Percentiles rank a stretch among this genome's conserved stretches.
Evolutionary conservation across 2,329 filamentous ascomycete genomes (phyloP).

Genomic region (Cordyceps militaris): DNA sequence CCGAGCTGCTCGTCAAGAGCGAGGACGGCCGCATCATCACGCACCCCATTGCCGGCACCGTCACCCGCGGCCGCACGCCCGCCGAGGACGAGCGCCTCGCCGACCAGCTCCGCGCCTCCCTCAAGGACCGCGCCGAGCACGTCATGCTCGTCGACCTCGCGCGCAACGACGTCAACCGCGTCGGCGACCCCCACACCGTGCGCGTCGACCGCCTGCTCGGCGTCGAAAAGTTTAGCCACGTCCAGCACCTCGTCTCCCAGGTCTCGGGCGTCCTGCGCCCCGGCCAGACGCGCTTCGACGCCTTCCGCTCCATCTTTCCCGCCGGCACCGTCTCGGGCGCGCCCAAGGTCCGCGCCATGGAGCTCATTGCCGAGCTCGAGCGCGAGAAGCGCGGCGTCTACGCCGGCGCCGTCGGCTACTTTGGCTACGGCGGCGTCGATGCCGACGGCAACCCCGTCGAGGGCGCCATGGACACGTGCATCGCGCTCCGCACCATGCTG

Average conservation of each 20-base stretch:
- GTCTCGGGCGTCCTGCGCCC: conserved; percentile 83
- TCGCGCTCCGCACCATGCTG: conserved; percentile 83
- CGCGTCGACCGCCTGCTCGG: conserved; percentile 92
- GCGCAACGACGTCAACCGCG: conserved; percentile 91
- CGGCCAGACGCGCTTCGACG: conserved; percentile 86
- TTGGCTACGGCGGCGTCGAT: conserved; percentile 74
- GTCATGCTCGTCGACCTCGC: conserved; percentile 97
- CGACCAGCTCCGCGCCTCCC: conserved; percentile 64
- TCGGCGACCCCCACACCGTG: conserved; percentile 84
- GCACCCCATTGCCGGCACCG: conserved; percentile 93
- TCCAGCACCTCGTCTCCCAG: conserved; percentile 94
- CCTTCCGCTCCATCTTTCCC: conserved; percentile 93
- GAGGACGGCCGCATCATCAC: conserved; percentile 84
- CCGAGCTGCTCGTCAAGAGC: conserved; percentile 88
- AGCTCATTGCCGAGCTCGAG: conserved; percentile 91
- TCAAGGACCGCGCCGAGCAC: conserved; percentile 92
- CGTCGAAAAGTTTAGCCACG: conserved; percentile 89
- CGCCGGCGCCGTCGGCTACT: conserved; percentile 93
- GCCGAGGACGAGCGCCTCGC: conserved; percentile 79
- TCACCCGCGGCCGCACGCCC: conserved; percentile 72
- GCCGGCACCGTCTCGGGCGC: conserved; percentile 93
- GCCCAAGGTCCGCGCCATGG: conserved; percentile 94
- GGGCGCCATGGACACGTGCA: conserved; percentile 86
- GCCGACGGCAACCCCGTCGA: conserved; percentile 56
- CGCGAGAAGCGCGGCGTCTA: conserved; percentile 92